Evolutionary conservation across 805 yeast species (phyloP), one percentile per base, ranked within the genome.

Genomic region (Candida chauliodis): DNA sequence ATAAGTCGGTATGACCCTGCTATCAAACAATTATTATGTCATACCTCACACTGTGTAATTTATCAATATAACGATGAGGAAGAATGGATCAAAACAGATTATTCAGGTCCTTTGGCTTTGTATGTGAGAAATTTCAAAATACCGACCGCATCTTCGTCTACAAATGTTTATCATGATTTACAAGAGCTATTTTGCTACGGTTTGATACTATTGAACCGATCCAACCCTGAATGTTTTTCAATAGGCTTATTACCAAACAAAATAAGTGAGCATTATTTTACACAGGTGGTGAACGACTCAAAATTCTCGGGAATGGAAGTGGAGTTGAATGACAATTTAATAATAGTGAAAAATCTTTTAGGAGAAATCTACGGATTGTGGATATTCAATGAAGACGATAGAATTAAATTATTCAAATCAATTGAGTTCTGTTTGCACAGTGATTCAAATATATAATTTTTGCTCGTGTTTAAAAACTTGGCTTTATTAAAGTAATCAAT

Each of bases 301-400:
- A 59, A 59, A 5, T 51, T 62, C 4, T 63, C 61, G 35, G 74
- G 71, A 39, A 74, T 83, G 74, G 78, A 79, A 34, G 78, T 80
- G 25, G 91, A 84, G 47, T 71, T 77, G 42, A 78, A 79, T 45
- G 86, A 79, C 41, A 83, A 81, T 40, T 67, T 84, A 53, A 76
- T 85, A 28, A 84, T 85, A 38, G 74, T 85, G 15, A 79, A 79
- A 53, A 81, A 79, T 50, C 62, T 81, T 36, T 63, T 75, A 36
- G 88, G 84, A 16, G 85, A 81, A 31, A 81, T 84, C 9, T 84
- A 73, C 55, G 95, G 95, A 1, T 62, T 85, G 34, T 85, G 93
- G 93, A 71, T 84, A 15, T 85, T 81, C 52, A 78, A 83, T 40
- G 79, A 73, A 31, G 76, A 71, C 6, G 90, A 84, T 51, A 68